Evolutionary conservation across 2,329 filamentous ascomycete species (phyloP).

Genomic region (Beauveria sp.): DNA sequence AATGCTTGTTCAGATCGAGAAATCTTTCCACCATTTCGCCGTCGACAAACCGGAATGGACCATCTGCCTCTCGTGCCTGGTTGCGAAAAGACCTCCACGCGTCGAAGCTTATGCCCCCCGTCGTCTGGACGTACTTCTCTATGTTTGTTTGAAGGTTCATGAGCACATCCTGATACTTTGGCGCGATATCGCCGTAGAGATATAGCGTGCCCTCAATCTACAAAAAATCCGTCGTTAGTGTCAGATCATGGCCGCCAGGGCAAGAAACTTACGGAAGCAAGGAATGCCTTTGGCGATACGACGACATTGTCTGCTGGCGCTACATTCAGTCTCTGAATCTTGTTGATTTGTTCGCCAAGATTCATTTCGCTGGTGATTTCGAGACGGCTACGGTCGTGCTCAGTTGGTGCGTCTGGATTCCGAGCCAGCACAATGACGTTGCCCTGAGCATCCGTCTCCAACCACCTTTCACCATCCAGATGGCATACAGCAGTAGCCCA

Average conservation of each 20-base stretch:
- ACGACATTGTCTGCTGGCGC: conserved; percentile 55
- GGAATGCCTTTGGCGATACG: conserved; percentile 74
- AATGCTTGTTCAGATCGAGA: conserved; percentile 57
- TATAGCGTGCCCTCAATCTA: conserved; percentile 89
- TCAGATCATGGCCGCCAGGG: not conserved
- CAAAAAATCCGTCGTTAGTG: conserved; percentile 15
- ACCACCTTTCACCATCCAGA: conserved; percentile 65
- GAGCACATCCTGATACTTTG: conserved; percentile 67
- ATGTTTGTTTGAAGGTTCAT: conserved; percentile 73
- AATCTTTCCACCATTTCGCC: conserved; percentile 86
- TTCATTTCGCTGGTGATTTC: conserved; percentile 73
- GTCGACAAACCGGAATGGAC: conserved; percentile 82
- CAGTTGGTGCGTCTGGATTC: conserved; percentile 64
- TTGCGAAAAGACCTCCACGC: conserved; percentile 78
- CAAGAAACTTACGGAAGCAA: conserved; percentile 67
- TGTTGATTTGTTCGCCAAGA: conserved; percentile 89
- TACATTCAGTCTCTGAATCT: conserved; percentile 68
- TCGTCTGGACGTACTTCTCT: conserved; percentile 55
- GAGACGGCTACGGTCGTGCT: conserved; percentile 63
- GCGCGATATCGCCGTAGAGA: conserved; percentile 73
- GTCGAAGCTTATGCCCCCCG: conserved; percentile 69
- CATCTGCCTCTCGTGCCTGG: conserved; percentile 62
- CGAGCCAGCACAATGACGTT: conserved; percentile 76
- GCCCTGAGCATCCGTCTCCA: conserved; percentile 79
- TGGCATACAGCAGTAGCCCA: conserved; percentile 77